Base-by-base conservation (phyloP, 352 stramenopile genomes). In the Pythium guiyangense region DNA sequence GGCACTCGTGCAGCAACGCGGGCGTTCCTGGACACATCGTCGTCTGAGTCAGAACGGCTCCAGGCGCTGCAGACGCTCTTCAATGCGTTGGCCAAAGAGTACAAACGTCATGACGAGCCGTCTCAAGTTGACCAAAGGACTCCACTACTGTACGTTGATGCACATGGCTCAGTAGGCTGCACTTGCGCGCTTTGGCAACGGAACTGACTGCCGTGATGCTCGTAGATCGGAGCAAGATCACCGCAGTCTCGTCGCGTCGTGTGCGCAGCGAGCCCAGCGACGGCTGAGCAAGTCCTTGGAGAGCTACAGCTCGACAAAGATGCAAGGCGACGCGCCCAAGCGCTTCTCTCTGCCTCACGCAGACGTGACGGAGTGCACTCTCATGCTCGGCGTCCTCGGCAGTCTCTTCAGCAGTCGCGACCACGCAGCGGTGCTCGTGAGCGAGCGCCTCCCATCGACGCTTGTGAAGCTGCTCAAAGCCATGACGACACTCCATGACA, bases 391-490 rank as follows among this genome's bases (percentile, higher is more conserved):
- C 6, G 22, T 80, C 25, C 56, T 86, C 12, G 52, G 48, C 22
- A 50, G 45, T 37, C 31, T 84, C 2, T 34, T 83, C 43, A 35
- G 53, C 3, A 37, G 66, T 37, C 49, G 57, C 25, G 44, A 47
- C 9, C 57, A 78, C 67, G 60, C 62, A 59, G 51, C 66, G 50
- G 20, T 83, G 4, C 44, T 86, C 9, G 73, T 77, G 12, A 72
- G 71, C 25, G 77, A 84, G 49, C 69, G 73, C 22, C 66, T 86
- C 1, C 75, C 74, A 8, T 84, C 73, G 4, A 86, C 66, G 22
- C 57, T 88, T 4, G 71, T 86, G 2, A 83, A 84, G 51, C 51
- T 79, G 18, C 52, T 79, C 22, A 82, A 86, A 52, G 74, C 77
- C 0, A 53, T 70, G 39, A 43, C 57, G 12, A 34, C 22, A 31